Conservation (phyloP, 2,329 filamentous ascomycete species). For the Trichoderma cornu-damae region DNA sequence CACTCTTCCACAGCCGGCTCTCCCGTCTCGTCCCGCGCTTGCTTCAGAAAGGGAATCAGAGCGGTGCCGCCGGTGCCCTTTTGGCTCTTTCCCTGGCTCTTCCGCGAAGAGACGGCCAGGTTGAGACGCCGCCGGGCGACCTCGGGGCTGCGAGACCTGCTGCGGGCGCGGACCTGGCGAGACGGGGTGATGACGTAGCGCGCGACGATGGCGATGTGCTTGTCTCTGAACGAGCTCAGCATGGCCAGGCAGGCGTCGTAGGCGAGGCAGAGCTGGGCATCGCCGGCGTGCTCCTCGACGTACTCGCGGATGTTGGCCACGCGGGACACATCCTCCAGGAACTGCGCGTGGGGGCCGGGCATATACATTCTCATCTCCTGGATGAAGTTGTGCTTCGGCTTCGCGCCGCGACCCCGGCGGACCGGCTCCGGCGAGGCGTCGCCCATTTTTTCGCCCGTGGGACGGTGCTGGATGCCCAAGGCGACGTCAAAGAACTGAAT, state of each 20-base stretch:
- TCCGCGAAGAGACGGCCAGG: slow-evolving; percentile 54
- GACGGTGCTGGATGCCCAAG: slow-evolving; percentile 82
- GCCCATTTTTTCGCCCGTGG: slow-evolving; percentile 72
- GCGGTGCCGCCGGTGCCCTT: slow-evolving; percentile 91
- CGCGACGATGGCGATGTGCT: slow-evolving; percentile 93
- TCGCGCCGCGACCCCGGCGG: slow-evolving; percentile 36
- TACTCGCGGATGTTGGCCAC: slow-evolving; percentile 86
- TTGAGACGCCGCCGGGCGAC: slow-evolving; percentile 50
- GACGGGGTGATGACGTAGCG: slow-evolving; percentile 92
- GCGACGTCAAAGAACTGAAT: slow-evolving; percentile 97
- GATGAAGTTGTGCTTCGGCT: slow-evolving; percentile 72
- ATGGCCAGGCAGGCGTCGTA: slow-evolving; percentile 84
- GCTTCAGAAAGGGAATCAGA: slow-evolving; percentile 91
- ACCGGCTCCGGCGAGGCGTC: slow-evolving; percentile 41
- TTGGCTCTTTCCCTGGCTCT: slow-evolving; percentile 53
- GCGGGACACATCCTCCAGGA: slow-evolving; percentile 71
- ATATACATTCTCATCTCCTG: slow-evolving; percentile 96
- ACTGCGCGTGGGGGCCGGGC: slow-evolving; percentile 86
- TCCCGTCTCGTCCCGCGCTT: slow-evolving; percentile 91
- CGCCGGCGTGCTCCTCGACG: slow-evolving; percentile 57
- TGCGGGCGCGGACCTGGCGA: slow-evolving; percentile 62
- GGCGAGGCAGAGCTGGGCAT: slow-evolving; percentile 67
- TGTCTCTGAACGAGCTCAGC: slow-evolving; percentile 70
- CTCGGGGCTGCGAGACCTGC: slow-evolving; percentile 55
- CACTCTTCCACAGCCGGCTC: slow-evolving; percentile 75